These are phyloP conservation scores for Pseudogymnoascus sp. DNA, from an alignment of 2,329 filamentous ascomycete species.

Conservation along the genomic window DNA sequence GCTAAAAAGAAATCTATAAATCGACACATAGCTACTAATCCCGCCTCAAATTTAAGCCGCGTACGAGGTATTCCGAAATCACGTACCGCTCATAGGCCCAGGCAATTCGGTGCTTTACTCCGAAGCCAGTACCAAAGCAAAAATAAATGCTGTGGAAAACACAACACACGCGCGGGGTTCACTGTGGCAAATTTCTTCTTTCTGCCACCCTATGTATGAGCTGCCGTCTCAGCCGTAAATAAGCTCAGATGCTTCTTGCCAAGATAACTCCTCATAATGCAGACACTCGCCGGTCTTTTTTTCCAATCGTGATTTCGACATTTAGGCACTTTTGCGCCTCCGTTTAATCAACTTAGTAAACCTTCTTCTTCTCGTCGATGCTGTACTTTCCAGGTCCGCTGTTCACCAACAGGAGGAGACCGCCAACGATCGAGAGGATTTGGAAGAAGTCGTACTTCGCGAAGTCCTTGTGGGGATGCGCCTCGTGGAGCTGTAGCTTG, in stretches of 20 bases:
- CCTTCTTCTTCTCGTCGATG: slow-evolving; percentile 99
- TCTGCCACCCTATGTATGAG: slow-evolving; percentile 7
- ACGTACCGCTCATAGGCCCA: background rate
- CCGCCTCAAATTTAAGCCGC: background rate
- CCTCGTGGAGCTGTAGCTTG: slow-evolving; percentile 69
- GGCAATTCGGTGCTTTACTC: background rate
- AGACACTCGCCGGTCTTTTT: slow-evolving; percentile 14
- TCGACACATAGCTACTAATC: slow-evolving; percentile 3
- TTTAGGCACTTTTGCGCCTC: slow-evolving; percentile 6
- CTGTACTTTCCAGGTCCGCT: slow-evolving; percentile 96
- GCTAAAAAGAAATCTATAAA: slow-evolving; percentile 2
- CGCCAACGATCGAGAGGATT: slow-evolving; percentile 95
- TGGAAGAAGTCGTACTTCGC: slow-evolving; percentile 99
- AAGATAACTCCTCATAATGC: slow-evolving; percentile 25
- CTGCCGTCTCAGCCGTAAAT: background rate
- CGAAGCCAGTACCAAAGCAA: background rate
- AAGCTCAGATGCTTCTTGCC: background rate
- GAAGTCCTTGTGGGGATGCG: slow-evolving; percentile 99
- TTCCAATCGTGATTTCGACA: slow-evolving; percentile 13
- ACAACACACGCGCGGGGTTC: background rate
- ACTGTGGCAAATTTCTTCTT: background rate
- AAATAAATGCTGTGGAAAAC: background rate
- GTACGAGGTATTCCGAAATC: slow-evolving; percentile 4
- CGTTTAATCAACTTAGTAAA: slow-evolving; percentile 56
- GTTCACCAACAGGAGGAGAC: slow-evolving; percentile 93